These are phyloP conservation scores for Durio zibethinus DNA, from an alignment of 345 rosid species.

Conservation along the genomic window DNA sequence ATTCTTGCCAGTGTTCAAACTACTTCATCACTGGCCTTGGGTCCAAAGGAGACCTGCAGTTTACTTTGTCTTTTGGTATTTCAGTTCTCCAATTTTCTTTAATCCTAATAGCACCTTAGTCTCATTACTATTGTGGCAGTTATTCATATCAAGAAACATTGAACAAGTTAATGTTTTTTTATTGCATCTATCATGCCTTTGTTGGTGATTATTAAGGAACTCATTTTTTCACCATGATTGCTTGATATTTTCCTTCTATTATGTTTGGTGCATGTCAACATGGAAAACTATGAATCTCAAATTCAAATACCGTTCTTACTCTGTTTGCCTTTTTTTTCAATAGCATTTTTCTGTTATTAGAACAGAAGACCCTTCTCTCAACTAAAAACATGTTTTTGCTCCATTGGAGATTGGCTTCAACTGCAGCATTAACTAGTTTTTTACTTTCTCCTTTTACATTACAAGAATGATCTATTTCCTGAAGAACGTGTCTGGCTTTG, in stretches of 20 bases:
- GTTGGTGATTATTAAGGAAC: background rate
- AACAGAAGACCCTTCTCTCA: background rate
- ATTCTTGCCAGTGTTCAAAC: slow-evolving; percentile 74
- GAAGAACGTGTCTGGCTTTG: slow-evolving; percentile 92
- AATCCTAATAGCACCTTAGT: background rate
- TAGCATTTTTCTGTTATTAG: background rate
- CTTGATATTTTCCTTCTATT: background rate
- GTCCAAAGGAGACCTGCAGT: slow-evolving; percentile 97
- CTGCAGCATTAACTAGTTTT: slow-evolving; percentile 29
- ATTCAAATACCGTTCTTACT: background rate
- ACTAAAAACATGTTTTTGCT: slow-evolving; percentile 4
- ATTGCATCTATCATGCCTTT: background rate
- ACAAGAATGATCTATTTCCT: slow-evolving; percentile 87
- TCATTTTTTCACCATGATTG: background rate
- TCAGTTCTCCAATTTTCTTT: slow-evolving; percentile 19
- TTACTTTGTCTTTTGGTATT: slow-evolving; percentile 88
- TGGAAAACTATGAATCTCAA: background rate
- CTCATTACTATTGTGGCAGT: background rate
- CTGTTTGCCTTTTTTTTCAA: background rate
- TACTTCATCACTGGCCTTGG: slow-evolving; percentile 66
- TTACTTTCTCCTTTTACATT: slow-evolving; percentile 25
- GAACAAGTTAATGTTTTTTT: background rate
- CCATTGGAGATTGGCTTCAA: slow-evolving; percentile 13
- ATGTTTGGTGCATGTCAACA: background rate
- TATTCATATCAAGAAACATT: background rate